A percentile compares a stretch with the other conserved stretches of the same genome.
These are phyloP conservation scores for Ophiocytium majus DNA, from an alignment of 352 stramenopile species.

Conservation along the genomic window DNA sequence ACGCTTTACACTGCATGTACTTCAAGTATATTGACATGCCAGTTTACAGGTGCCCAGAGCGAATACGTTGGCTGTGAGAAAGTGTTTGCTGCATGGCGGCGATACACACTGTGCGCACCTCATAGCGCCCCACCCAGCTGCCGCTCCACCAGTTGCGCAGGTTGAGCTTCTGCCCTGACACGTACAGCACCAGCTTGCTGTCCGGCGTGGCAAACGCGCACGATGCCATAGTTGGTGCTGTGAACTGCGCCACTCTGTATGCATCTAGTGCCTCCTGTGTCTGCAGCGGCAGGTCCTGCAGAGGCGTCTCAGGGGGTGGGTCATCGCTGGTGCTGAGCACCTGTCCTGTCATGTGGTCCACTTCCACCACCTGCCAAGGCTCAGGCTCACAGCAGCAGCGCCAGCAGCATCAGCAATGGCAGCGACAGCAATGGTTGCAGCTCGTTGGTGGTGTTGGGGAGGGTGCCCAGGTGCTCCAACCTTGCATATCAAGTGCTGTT, in stretches of 20 bases:
- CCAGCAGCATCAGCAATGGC: neutral
- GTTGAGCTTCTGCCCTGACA: constrained; percentile 44
- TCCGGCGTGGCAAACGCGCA: constrained; percentile 30
- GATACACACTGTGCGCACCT: too few relatives aligned
- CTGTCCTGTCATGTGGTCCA: neutral
- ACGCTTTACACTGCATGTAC: too few relatives aligned
- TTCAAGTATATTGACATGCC: too few relatives aligned
- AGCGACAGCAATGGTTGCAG: too few relatives aligned
- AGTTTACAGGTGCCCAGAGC: too few relatives aligned
- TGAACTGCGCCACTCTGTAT: neutral
- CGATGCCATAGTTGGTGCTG: neutral
- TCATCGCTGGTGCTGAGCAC: neutral
- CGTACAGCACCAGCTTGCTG: constrained; percentile 34
- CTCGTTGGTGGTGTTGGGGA: too few relatives aligned
- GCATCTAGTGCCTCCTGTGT: neutral
- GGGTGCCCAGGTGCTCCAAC: too few relatives aligned
- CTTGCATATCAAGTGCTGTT: too few relatives aligned
- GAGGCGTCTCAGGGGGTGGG: neutral
- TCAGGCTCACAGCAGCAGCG: neutral
- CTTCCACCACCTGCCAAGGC: neutral
- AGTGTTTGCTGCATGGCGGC: too few relatives aligned
- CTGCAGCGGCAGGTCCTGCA: neutral
- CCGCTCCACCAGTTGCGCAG: constrained; percentile 55
- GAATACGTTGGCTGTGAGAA: too few relatives aligned
- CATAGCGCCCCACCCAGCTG: constrained; percentile 42